These are phyloP conservation scores for Cystofilobasidium bisporidii DNA, from an alignment of 768 basidiomycete genomes.

Conservation along the genomic window DNA sequence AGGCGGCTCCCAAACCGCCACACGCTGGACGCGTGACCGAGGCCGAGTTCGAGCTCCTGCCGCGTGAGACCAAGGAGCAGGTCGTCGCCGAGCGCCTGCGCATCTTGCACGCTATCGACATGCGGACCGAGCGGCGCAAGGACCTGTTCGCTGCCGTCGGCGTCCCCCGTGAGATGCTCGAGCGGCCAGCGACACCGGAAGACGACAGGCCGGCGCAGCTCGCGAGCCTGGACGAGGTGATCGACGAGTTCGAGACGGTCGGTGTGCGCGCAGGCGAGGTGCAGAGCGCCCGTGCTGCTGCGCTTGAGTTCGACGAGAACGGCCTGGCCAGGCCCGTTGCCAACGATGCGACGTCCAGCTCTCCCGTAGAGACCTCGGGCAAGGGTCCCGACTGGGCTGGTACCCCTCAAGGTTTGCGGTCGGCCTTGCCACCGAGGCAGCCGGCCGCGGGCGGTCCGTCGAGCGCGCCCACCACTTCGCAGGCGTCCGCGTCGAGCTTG, in stretches of 20 bases:
- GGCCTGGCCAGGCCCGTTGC: background rate
- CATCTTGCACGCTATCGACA: background rate
- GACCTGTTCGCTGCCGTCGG: background rate
- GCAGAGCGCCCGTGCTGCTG: background rate
- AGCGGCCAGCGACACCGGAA: too few species aligned
- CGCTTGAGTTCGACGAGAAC: background rate
- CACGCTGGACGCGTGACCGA: background rate
- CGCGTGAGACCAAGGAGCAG: background rate
- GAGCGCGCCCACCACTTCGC: too few species aligned
- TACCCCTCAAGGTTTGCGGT: too few species aligned
- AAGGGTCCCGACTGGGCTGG: background rate
- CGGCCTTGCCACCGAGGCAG: background rate
- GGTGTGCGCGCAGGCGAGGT: background rate
- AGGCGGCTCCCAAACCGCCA: background rate
- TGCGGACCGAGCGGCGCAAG: background rate
- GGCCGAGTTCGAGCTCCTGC: background rate
- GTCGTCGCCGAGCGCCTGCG: background rate
- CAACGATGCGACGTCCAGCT: background rate
- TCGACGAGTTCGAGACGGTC: slow-evolving; percentile 6
- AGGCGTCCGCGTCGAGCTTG: too few species aligned
- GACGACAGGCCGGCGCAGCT: background rate
- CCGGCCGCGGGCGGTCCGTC: too few species aligned
- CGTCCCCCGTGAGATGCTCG: background rate
- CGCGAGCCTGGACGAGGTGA: background rate
- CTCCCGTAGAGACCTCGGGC: background rate